Base-by-base conservation (phyloP, 495 filamentous ascomycete species). In the Rhypophila decipiens region DNA sequence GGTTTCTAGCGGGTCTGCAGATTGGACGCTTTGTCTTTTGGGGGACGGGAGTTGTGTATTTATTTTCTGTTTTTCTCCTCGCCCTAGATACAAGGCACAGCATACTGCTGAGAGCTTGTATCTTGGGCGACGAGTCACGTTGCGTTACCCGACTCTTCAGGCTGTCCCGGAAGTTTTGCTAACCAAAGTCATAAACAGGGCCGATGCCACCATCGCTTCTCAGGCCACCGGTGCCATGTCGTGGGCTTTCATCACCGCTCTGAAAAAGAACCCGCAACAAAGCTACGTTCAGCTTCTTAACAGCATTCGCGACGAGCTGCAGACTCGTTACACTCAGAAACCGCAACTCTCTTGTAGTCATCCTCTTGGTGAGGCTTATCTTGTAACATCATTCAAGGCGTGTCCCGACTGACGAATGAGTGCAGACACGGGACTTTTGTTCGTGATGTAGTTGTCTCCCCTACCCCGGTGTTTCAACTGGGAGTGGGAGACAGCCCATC, bases 171-270 rank as follows among this genome's bases (percentile, higher is more conserved):
- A n/a, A 4, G 15, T 2, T 12, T 22, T 13, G 33, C 40, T 31
- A 52, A 49, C 17, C 46, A 84, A 80, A 44, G 80, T 79, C 57
- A 80, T 31, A 52, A 49, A n/a, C 46, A 84, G 80, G 45, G 80
- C 80, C 57, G 80, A 84, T 60, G 74, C 80, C 31, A 78, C 73
- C 5, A 80, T 82, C 41, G 79, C 75, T 12, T 87, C 90, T 39
- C 80, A 96, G 61, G 93, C 93, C 15, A 96, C 93, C 1, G 93
- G 93, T 29, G 93, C 93, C 63, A 96, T 98, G 91, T 95, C 88
- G 5, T 96, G 88, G 82, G 93, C 93, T 5, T 98, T 98, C 65
- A 90, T 98, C 64, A 84, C 75, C 4, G 86, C 90, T 33, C 77
- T 98, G 44, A 90, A 91, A 75, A 95, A 96, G 77, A 95, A 95